These are phyloP conservation scores for Pichia thaimueangensis DNA, from an alignment of 805 yeast species.

Conservation along the genomic window DNA sequence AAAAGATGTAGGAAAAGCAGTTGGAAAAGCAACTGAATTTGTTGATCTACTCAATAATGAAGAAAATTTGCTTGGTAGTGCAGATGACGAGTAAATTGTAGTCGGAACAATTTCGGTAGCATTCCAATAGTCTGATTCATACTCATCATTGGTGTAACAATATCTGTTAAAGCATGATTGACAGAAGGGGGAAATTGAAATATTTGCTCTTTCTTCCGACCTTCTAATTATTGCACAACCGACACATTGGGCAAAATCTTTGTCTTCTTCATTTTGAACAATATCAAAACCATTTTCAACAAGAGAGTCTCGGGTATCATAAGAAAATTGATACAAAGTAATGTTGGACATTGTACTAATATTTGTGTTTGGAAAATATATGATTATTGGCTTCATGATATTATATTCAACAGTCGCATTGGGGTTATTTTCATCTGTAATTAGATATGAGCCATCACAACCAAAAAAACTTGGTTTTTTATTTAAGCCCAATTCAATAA, in stretches of 20 bases:
- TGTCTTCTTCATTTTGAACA: conserved; percentile 51
- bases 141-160: conserved; percentile 53
- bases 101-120: conserved; percentile 14
- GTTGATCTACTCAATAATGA: conserved; percentile 10
- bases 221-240: conserved; percentile 80
- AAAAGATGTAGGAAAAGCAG: conserved; percentile 4
- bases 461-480: conserved; percentile 73
- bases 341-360: conserved; percentile 56
- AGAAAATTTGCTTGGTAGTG: conserved; percentile 12
- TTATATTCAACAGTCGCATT: conserved; percentile 22
- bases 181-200: conserved; percentile 50
- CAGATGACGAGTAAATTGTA: conserved; percentile 13
- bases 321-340: conserved; percentile 52
- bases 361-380: conserved; percentile 67
- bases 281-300: conserved; percentile 67
- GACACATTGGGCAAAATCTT: conserved; percentile 64
- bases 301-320: conserved; percentile 51
- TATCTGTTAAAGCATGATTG: conserved; percentile 57
- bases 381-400: conserved; percentile 57
- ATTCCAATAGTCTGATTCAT: not conserved
- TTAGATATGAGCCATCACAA: conserved; percentile 55
- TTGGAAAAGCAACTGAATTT: conserved; percentile 6
- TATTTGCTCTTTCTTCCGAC: conserved; percentile 57
- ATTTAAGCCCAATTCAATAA: conserved; percentile 50
- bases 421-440: conserved; percentile 28